These are phyloP conservation scores for Wickerhamomyces bisporus DNA, from an alignment of 805 yeast species.

Conservation along the genomic window DNA sequence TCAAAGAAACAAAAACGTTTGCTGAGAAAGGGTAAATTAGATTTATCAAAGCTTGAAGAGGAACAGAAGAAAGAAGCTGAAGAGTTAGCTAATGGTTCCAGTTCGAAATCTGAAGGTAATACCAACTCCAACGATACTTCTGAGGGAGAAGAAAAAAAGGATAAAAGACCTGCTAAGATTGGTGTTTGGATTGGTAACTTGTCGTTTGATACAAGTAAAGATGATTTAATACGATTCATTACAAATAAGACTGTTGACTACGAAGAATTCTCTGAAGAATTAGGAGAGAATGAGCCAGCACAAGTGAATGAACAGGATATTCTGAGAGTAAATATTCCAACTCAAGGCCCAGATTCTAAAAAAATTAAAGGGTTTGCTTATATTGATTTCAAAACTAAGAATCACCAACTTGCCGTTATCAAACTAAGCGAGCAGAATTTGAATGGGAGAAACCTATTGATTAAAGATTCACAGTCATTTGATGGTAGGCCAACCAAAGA, in stretches of 20 bases:
- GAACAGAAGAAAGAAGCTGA: slow-evolving; percentile 34
- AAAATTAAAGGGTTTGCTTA: slow-evolving; percentile 86
- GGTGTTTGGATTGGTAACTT: slow-evolving; percentile 96
- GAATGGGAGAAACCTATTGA: slow-evolving; percentile 81
- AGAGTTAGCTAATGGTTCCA: slow-evolving; percentile 26
- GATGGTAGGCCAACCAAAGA: slow-evolving; percentile 80
- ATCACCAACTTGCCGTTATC: slow-evolving; percentile 58
- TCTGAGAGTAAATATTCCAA: slow-evolving; percentile 76
- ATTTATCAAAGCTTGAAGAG: slow-evolving; percentile 48
- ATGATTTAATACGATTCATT: slow-evolving; percentile 64
- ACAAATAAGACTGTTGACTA: slow-evolving; percentile 47
- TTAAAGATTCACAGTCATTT: slow-evolving; percentile 73
- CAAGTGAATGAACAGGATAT: slow-evolving; percentile 54
- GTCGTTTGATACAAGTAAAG: slow-evolving; percentile 75
- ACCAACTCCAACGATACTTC: slow-evolving; percentile 12
- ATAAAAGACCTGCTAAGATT: slow-evolving; percentile 39
- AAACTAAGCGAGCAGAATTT: slow-evolving; percentile 64
- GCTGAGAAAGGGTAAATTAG: slow-evolving; percentile 69
- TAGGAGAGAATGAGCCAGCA: slow-evolving; percentile 26
- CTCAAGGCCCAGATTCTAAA: slow-evolving; percentile 47
- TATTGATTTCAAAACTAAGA: slow-evolving; percentile 64
- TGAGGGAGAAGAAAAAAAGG: slow-evolving; percentile 24
- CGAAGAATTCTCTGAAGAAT: slow-evolving; percentile 24
- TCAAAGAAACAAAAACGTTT: slow-evolving; percentile 89
- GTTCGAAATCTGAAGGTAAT: slow-evolving; percentile 26